A percentile compares a stretch with the other conserved stretches of the same genome.
Conservation (phyloP, 2,329 filamentous ascomycete species). For the Phaeophleospora eucalypticola region DNA sequence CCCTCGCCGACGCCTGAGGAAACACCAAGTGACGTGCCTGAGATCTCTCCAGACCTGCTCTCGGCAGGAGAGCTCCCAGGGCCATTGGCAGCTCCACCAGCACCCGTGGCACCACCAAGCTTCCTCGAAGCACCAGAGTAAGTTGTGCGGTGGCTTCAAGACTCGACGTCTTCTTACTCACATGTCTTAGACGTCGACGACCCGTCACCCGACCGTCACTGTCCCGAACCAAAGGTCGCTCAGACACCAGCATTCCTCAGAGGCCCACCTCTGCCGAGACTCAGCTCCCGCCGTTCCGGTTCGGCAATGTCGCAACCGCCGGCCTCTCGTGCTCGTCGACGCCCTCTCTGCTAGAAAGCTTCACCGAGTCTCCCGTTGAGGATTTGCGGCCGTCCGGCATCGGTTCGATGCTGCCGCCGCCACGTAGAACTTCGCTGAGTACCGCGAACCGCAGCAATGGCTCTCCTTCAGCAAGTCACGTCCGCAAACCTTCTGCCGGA, state of each 20-base stretch:
- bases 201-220: slow-evolving; percentile 66
- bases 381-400: slow-evolving; percentile 58
- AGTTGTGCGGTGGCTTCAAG: slow-evolving; percentile 10
- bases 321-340: slow-evolving; percentile 47
- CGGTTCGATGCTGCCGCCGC: slow-evolving; percentile 54
- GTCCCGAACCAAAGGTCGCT: slow-evolving; percentile 68
- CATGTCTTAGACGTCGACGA: slow-evolving; percentile 28
- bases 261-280: slow-evolving; percentile 57
- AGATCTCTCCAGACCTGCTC: slow-evolving; percentile 27
- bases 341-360: slow-evolving; percentile 74
- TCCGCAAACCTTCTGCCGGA: slow-evolving; percentile 61
- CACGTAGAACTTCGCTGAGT: slow-evolving; percentile 62
- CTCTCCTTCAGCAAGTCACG: slow-evolving; percentile 67
- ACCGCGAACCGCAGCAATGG: slow-evolving; percentile 62
- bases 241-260: slow-evolving; percentile 60
- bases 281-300: slow-evolving; percentile 70
- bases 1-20: slow-evolving; percentile 66
- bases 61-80: slow-evolving; percentile 28
- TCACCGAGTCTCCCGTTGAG: slow-evolving; percentile 72
- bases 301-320: slow-evolving; percentile 51
- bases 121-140: slow-evolving; percentile 31
- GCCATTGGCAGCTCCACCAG: slow-evolving; percentile 10
- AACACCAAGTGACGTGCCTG: slow-evolving; percentile 43
- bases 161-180: slow-evolving; percentile 15
- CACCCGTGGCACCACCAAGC: slow-evolving; percentile 16